Percentiles rank a stretch among this genome's conserved stretches.
These are phyloP conservation scores for Syzygium syzygioides DNA, from an alignment of 441 rosid genomes.

Conservation along the genomic window DNA sequence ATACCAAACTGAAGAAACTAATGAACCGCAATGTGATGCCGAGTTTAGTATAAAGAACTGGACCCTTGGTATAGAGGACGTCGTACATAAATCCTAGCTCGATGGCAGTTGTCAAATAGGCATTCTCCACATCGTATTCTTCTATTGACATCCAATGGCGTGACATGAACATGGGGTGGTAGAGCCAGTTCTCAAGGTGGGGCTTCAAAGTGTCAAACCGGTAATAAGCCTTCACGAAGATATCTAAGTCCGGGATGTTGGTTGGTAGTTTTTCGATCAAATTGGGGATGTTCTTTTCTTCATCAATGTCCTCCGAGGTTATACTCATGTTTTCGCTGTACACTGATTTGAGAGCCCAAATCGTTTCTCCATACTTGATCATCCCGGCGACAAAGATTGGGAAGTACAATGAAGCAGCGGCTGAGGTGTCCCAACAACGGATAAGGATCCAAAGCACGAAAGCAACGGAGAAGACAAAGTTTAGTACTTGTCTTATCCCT, in stretches of 20 bases:
- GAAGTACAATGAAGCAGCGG: not conserved
- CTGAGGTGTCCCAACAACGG: not conserved
- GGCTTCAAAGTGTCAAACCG: constrained; percentile 9
- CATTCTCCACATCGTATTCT: not conserved
- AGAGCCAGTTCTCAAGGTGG: constrained; percentile 6
- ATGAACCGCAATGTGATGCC: constrained; percentile 1
- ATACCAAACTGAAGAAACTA: constrained; percentile 1
- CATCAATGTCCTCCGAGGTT: not conserved
- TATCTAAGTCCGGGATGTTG: not conserved
- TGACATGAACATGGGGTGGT: not conserved
- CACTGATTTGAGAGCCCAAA: constrained; percentile 1
- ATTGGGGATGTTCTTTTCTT: not conserved
- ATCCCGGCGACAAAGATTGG: not conserved
- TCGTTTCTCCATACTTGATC: not conserved
- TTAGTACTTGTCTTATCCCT: not conserved
- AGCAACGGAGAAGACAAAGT: not conserved
- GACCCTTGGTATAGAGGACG: constrained; percentile 6
- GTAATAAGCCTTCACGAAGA: constrained; percentile 6
- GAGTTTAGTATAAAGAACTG: not conserved
- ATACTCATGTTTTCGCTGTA: constrained; percentile 1
- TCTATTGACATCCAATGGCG: not conserved
- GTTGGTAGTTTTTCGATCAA: not conserved
- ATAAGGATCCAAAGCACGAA: not conserved
- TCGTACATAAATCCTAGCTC: constrained; percentile 8
- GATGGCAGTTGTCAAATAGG: not conserved